phyloP scores from a whole-genome alignment of 495 filamentous ascomycete genomes.

The Jackrogersella multiformis region DNA sequence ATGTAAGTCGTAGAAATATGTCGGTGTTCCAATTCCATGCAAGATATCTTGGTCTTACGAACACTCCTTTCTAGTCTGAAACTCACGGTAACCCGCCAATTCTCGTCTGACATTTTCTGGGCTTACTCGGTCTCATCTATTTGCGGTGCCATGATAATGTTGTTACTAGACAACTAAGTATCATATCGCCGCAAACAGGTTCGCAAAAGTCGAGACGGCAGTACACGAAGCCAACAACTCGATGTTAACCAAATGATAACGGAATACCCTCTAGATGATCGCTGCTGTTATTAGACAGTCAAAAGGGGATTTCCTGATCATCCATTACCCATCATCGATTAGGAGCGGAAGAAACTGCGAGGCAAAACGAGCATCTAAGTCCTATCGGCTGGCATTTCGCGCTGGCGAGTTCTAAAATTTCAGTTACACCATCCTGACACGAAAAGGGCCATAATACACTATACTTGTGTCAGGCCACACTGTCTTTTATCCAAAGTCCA shows the following conservation, averaged over 20 bases:
- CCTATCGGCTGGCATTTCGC: slow-evolving; percentile 5
- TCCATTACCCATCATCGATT: slow-evolving; percentile 8
- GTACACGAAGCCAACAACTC: slow-evolving; percentile 26
- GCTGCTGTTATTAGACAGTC: slow-evolving; percentile 42
- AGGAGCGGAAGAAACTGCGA: slow-evolving; percentile 8
- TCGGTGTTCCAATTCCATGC: slow-evolving; percentile 6
- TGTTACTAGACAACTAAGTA: slow-evolving; percentile 46
- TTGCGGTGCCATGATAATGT: slow-evolving; percentile 27
- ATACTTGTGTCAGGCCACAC: background rate
- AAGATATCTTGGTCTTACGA: slow-evolving; percentile 22
- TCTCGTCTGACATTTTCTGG: slow-evolving; percentile 2
- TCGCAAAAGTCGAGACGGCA: slow-evolving; percentile 15
- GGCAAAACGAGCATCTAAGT: background rate
- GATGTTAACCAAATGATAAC: slow-evolving; percentile 29
- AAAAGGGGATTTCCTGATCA: slow-evolving; percentile 15
- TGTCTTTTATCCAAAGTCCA: slow-evolving; percentile 2
- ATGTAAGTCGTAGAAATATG: slow-evolving; percentile 22
- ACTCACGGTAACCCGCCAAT: slow-evolving; percentile 6
- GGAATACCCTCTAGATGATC: slow-evolving; percentile 7
- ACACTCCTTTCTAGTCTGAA: slow-evolving; percentile 11
- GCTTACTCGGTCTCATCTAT: background rate
- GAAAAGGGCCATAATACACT: slow-evolving; percentile 6
- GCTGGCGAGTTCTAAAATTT: slow-evolving; percentile 1
- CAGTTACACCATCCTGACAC: slow-evolving; percentile 7
- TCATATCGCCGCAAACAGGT: slow-evolving; percentile 14